phyloP scores from a whole-genome alignment of 768 basidiomycete species.

The Hygrophorus pudorinus region DNA sequence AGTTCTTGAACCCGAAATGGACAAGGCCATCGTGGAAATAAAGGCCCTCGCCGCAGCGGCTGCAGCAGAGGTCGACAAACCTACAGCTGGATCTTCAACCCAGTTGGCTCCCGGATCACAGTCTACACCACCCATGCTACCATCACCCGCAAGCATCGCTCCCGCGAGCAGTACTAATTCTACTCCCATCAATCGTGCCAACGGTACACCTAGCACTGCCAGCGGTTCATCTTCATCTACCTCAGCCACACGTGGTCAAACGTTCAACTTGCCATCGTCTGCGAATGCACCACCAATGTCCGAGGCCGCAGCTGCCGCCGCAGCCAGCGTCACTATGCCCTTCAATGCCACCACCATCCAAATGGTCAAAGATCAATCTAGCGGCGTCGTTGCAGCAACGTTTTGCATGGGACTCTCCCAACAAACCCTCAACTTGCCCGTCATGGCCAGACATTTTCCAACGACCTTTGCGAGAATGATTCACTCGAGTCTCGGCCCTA shows the following conservation, averaged over 20 bases:
- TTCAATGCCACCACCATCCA: background rate
- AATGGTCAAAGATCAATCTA: background rate
- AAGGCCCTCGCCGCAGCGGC: conserved; percentile 11
- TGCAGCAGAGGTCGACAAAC: conserved; percentile 29
- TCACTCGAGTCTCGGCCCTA: conserved; percentile 45
- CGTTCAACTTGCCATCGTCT: conserved; percentile 20
- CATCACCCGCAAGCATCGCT: conserved; percentile 64
- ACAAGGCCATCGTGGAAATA: conserved; percentile 18
- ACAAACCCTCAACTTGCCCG: conserved; percentile 49
- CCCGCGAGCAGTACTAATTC: conserved; percentile 66
- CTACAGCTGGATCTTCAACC: conserved; percentile 17
- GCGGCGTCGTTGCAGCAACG: conserved; percentile 8
- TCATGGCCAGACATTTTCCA: conserved; percentile 64
- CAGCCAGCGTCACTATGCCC: conserved; percentile 33
- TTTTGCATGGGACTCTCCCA: conserved; percentile 43
- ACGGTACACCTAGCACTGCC: conserved; percentile 32
- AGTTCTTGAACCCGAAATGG: conserved; percentile 29
- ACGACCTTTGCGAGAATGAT: conserved; percentile 68
- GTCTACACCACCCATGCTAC: conserved; percentile 65
- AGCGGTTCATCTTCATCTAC: conserved; percentile 27
- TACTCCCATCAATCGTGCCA: conserved; percentile 57
- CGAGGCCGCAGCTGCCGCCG: conserved; percentile 25
- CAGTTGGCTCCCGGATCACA: conserved; percentile 22
- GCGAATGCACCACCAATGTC: background rate
- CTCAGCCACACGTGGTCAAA: conserved; percentile 22